phyloP scores from a whole-genome alignment of 176 grass and related monocot species.

The Phyllostachys edulis region DNA sequence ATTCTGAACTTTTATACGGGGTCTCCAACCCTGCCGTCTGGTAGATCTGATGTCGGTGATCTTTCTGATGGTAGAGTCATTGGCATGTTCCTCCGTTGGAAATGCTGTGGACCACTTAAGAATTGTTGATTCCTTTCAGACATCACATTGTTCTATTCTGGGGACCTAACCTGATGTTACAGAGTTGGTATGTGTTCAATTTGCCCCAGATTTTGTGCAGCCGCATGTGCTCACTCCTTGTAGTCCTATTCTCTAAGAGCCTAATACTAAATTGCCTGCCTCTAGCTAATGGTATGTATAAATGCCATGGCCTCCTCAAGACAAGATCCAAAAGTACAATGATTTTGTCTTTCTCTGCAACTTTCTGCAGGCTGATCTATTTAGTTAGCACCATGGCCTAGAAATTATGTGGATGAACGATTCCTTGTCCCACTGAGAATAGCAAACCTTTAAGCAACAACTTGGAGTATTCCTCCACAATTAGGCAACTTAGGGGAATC shows the following conservation, averaged over 20 bases:
- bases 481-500: neutral
- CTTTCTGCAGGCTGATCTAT: conserved; percentile 23
- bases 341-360: conserved; percentile 27
- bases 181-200: neutral
- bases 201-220: neutral
- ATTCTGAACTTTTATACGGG: neutral
- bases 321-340: conserved; percentile 52
- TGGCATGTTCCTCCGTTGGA: conserved; percentile 30
- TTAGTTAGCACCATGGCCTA: neutral
- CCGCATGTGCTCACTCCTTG: conserved; percentile 1
- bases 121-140: conserved; percentile 17
- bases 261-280: neutral
- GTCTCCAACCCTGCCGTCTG: neutral
- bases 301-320: conserved; percentile 26
- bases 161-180: conserved; percentile 14
- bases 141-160: neutral
- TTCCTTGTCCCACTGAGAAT: conserved; percentile 23
- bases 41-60: conserved; percentile 19
- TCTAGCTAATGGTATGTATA: conserved; percentile 19
- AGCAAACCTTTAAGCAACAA: neutral
- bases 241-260: conserved; percentile 5
- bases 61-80: conserved; percentile 9
- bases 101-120: conserved; percentile 26
- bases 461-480: conserved; percentile 14
- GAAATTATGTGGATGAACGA: neutral